Base-by-base conservation (phyloP, 2,329 filamentous ascomycete genomes). In the Aureobasidium sp. region DNA sequence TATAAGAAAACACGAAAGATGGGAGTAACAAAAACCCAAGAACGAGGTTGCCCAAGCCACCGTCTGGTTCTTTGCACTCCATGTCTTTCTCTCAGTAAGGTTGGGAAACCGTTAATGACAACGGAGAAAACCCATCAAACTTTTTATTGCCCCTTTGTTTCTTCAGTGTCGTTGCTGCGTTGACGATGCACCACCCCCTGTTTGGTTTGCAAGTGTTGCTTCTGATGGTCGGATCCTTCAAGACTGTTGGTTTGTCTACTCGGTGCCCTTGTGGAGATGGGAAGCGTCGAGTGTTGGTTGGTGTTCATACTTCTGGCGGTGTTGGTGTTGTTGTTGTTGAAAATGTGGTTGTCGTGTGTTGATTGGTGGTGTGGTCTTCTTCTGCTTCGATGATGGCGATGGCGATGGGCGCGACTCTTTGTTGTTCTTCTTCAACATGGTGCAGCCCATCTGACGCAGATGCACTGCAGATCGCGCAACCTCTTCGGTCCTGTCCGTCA, bases 371-470 rank as follows among this genome's bases (percentile, higher is more conserved):
- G 7, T 52, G 29, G 41, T 25, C 22, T 45, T 45, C 47, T 34
- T 51, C 48, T 37, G 25, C 48, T 52, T n/a, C 48, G 22, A 25
- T 49, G n/a, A 17, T 20, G 11, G 9, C n/a, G 31, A 25, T 52
- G 22, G 20, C 22, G 42, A 27, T 27, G 22, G 42, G 31, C 48
- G 48, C 48, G 31, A 36, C 48, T 22, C 48, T 52, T n/a, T 52
- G 48, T 52, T 34, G 31, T 52, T 52, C 48, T 31, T 52, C 48
- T 36, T 49, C 31, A 34, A 52, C 48, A 52, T 52, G 48, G 48
- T 52, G 48, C 48, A 52, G 48, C 42, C 42, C 31, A 52, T 36
- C 20, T 22, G 48, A 34, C 31, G 17, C 12, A 34, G 11, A 52
- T 37, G 17, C 48, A 36, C 29, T 52, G 48, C 48, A 52, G 48